Base-by-base conservation (phyloP, 164 flowering plant species). In the Annona cherimola region DNA sequence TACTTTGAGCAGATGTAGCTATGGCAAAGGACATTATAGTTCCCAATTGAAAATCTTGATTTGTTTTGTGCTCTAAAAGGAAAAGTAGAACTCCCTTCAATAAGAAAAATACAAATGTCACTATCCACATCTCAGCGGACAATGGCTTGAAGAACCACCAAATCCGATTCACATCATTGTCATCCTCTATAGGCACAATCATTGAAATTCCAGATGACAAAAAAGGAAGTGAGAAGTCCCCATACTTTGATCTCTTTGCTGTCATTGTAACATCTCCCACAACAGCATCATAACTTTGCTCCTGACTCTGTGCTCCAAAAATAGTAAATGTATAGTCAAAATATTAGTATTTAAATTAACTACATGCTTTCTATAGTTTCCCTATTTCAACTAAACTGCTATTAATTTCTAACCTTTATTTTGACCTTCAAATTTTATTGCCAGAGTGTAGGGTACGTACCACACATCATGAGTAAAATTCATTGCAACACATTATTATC, bases 161-260 rank as follows among this genome's bases (percentile, higher is more conserved):
- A 7, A 54, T 20, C 19, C 60, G 18, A 4, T 16, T 54, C 8
- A 9, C 65, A 7, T 54, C 35, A 3, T 54, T 43, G 8, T 54
- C 40, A 67, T 60, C 39, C 69, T 54, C 74, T 14, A 81, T 8
- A 3, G 84, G 81, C n/a, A 82, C 85, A 0, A 84, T n/a, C 87
- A 86, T 79, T 1, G 69, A n/a, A 0, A 82, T 77, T 1, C 86
- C 87, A 11, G 80, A 76, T 43, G 82, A 83, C 0, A 80, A 76
- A 77, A 74, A 84, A 26, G 89, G 89, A 9, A 82, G 62, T 39
- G 85, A 76, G 63, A 85, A 85, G 54, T 85, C 85, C 2, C 81
- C 83, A 71, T 79, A 78, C 43, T 9, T 3, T 1, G 85, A 71
- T 61, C 89, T 73, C 46, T 81, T 81, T 14, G 77, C 79, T 12